Conservation (phyloP, 441 rosid genomes). For the Corymbia citriodora region DNA sequence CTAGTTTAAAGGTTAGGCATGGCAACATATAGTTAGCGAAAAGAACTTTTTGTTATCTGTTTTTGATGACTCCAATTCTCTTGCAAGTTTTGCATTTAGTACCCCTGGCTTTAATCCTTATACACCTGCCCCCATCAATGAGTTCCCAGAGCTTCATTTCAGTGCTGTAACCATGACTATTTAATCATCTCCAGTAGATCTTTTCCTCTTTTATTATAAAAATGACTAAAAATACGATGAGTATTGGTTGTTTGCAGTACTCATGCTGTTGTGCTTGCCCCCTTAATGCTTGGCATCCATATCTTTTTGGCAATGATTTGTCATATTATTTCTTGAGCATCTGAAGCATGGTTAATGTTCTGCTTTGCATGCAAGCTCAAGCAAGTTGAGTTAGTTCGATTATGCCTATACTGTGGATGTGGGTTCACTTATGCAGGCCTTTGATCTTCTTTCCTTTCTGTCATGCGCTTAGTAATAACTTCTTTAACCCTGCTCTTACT, state of each 20-base stretch:
- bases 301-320: not conserved
- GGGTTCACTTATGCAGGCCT: not conserved
- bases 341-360: not conserved
- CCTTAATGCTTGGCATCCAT: not conserved
- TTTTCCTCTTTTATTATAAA: not conserved
- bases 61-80: not conserved
- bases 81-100: not conserved
- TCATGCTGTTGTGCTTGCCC: not conserved
- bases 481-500: not conserved
- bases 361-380: not conserved
- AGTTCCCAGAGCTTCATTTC: not conserved
- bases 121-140: not conserved
- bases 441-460: not conserved
- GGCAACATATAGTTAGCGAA: not conserved
- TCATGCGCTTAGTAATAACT: not conserved
- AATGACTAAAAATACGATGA: not conserved
- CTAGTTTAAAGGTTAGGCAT: not conserved
- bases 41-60: not conserved
- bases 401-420: not conserved
- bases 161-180: not conserved
- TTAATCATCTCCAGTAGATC: not conserved
- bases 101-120: not conserved
- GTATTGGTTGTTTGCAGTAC: not conserved
- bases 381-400: not conserved
- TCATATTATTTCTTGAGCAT: not conserved